Evolutionary conservation across 345 rosid genomes (phyloP), one percentile per base, ranked within the genome.

Genomic region (Aurinia saxatilis): DNA sequence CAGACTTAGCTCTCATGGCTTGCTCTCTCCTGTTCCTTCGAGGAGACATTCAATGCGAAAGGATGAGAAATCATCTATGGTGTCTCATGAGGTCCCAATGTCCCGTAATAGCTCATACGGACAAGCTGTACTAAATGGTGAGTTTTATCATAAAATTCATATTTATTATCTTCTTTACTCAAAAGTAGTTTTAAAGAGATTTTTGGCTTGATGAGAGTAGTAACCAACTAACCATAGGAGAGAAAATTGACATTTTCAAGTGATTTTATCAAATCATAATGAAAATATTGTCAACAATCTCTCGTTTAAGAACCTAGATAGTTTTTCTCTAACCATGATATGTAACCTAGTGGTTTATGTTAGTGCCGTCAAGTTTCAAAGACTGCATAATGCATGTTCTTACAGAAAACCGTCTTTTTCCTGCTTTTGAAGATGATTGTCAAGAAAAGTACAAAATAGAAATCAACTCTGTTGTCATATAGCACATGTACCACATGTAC

Each of bases 121-220:
- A 25, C 98, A 92, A 74, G 95, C 98, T 31, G 80, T 92, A 42
- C 51, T 92, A 5, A 92, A 92, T 64, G 98, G 97, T 92, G 46
- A 70, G 81, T 51, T 16, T 6, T 42, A 18, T 8, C 42, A 53
- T 17, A 41, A n/a, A n/a, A n/a, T n/a, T n/a, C n/a, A n/a, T n/a
- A n/a, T n/a, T 42, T 30, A n/a, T 45, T 49, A 31, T 50, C 12
- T 18, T 30, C 31, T 27, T 27, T 6, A 27, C 17, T 7, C 27
- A 59, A 6, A 15, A 27, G 5, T 55, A 6, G 49, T 23, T 42
- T 27, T 6, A 4, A 27, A 57, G 19, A 27, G 23, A 38, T 56
- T 35, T 18, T 38, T 38, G 17, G 34, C 52, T 41, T 42, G 31
- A 35, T 53, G 50, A 51, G 17, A 64, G 27, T 52, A 52, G 60